Conservation (phyloP, 177 flowering plant genomes). For the Vitis hybrid region DNA sequence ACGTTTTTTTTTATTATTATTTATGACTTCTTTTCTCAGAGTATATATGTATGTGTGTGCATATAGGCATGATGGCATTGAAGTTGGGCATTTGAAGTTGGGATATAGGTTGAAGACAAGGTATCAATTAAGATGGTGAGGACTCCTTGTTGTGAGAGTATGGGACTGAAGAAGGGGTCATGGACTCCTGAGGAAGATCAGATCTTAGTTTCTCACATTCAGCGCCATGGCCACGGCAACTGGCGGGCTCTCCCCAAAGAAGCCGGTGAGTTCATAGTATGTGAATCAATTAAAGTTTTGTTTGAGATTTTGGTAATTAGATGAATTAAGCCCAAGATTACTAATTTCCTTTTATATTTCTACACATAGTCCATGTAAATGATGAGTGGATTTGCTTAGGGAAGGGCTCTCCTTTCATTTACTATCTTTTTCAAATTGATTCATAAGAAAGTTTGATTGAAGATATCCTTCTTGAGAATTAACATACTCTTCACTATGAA, state of each 20-base stretch:
- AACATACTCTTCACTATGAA: no score
- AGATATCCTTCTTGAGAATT: not conserved
- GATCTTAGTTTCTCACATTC: slow-evolving; percentile 10
- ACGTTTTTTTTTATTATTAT: no score
- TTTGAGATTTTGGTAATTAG: not conserved
- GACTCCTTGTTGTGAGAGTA: slow-evolving; percentile 16
- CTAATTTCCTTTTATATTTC: no score
- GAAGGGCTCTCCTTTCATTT: no score
- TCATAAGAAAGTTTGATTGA: not conserved
- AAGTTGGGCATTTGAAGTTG: not conserved
- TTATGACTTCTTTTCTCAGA: not conserved
- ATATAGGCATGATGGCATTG: not conserved
- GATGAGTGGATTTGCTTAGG: no score
- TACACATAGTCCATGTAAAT: no score
- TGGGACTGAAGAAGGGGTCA: slow-evolving; percentile 22
- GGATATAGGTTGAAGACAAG: not conserved
- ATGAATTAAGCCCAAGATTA: not conserved
- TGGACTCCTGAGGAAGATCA: slow-evolving; percentile 21
- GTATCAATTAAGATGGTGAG: slow-evolving; percentile 5
- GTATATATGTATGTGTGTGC: no score
- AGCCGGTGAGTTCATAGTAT: slow-evolving; percentile 5
- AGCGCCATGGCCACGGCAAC: slow-evolving; percentile 13
- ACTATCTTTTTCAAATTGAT: no score
- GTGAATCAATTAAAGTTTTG: not conserved
- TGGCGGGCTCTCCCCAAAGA: slow-evolving; percentile 19